phyloP scores from a whole-genome alignment of 331 rosid species.

The Malus hybrid region DNA sequence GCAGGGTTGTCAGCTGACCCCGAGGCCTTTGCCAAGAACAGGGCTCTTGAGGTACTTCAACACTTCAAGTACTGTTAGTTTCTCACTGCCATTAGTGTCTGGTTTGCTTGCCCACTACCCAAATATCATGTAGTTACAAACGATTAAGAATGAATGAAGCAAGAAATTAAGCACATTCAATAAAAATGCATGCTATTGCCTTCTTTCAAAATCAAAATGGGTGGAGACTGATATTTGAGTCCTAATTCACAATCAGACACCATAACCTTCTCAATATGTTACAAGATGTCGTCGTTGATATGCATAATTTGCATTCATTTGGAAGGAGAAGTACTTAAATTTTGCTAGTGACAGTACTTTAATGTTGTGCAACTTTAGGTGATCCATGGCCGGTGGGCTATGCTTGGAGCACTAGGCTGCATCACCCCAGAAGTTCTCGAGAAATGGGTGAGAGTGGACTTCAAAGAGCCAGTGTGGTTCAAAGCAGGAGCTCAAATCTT shows the following conservation, averaged over 20 bases:
- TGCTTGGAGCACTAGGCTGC: constrained; percentile 89
- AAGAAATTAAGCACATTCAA: background rate
- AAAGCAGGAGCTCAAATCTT: constrained; percentile 89
- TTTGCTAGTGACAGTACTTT: background rate
- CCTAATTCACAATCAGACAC: background rate
- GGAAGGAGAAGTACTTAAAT: background rate
- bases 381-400: constrained; percentile 88
- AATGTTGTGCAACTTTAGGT: constrained; percentile 30
- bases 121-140: background rate
- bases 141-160: background rate
- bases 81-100: background rate
- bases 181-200: background rate
- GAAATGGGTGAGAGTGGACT: constrained; percentile 67
- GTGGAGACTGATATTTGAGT: background rate
- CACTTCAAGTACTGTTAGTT: background rate
- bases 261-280: background rate
- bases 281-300: background rate
- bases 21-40: constrained; percentile 76
- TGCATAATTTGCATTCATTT: background rate
- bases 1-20: constrained; percentile 83
- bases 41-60: constrained; percentile 70
- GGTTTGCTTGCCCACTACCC: background rate
- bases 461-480: constrained; percentile 94
- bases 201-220: background rate
- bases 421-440: constrained; percentile 70